Percentiles rank a stretch among this genome's conserved stretches.
Conservation (phyloP, 1,139 yeast species). For the Zygosaccharomyces pseudobailii region DNA sequence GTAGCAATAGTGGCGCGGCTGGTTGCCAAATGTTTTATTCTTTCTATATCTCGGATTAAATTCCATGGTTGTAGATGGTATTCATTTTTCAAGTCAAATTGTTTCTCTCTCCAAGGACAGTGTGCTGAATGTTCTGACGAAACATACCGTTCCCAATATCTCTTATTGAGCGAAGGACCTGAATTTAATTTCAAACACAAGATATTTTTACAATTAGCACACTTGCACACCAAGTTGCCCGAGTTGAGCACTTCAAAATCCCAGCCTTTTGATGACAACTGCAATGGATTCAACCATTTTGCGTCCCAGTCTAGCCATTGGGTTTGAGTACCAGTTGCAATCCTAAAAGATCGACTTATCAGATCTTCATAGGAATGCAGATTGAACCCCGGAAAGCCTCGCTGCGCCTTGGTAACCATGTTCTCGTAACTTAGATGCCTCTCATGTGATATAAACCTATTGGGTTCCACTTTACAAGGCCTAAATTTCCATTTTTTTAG, state of each 20-base stretch:
- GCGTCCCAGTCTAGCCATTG: conserved; percentile 17
- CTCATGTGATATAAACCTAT: neutral
- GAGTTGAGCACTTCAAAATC: conserved; percentile 1
- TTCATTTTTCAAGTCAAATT: conserved; percentile 12
- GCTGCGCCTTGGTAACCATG: conserved; percentile 7
- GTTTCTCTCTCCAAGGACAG: conserved; percentile 17
- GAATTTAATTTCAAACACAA: conserved; percentile 10
- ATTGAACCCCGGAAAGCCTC: conserved; percentile 7
- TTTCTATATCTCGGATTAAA: conserved; percentile 13
- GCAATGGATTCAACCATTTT: conserved; percentile 17
- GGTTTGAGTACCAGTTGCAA: conserved; percentile 10
- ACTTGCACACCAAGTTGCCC: conserved; percentile 7
- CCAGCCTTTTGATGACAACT: conserved; percentile 23
- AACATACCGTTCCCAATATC: conserved; percentile 11
- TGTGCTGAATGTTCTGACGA: conserved; percentile 5
- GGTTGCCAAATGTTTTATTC: conserved; percentile 3
- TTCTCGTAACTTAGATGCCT: conserved; percentile 6
- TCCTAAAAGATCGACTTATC: conserved; percentile 5
- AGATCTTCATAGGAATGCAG: conserved; percentile 12
- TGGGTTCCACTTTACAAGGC: neutral
- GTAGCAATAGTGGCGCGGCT: neutral
- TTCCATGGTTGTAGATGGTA: conserved; percentile 14
- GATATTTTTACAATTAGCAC: conserved; percentile 15
- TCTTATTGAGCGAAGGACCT: conserved; percentile 4
- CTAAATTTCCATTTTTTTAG: conserved; percentile 13